Conservation (phyloP, 2,329 filamentous ascomycete genomes). For the Orbilia brochopaga region DNA sequence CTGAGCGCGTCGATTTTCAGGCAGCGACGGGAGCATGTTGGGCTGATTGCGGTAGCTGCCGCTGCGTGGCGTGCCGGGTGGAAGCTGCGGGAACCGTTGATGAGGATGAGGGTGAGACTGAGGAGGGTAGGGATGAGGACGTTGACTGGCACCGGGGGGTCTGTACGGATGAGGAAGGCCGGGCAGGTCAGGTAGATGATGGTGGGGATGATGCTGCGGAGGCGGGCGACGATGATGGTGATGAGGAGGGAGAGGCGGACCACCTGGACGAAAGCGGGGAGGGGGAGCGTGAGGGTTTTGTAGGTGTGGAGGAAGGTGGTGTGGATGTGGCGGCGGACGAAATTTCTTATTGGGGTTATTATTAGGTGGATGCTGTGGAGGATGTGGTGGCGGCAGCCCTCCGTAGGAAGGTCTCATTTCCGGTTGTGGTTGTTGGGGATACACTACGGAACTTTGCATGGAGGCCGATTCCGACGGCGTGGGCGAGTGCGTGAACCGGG, state of each 20-base stretch:
- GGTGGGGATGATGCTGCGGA: conserved; percentile 26
- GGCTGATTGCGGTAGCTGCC: conserved; percentile 26
- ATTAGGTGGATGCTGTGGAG: conserved; percentile 24
- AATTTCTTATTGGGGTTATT: conserved; percentile 29
- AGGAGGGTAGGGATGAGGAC: conserved; percentile 24
- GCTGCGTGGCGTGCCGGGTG: conserved; percentile 12
- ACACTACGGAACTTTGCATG: conserved; percentile 51
- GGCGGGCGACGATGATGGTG: conserved; percentile 29
- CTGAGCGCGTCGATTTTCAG: conserved; percentile 42
- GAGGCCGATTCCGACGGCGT: conserved; percentile 51
- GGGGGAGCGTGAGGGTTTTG: conserved; percentile 33
- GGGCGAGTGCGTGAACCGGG: conserved; percentile 49
- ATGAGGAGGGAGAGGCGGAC: conserved; percentile 22
- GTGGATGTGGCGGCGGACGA: conserved; percentile 25
- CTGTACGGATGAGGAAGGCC: conserved; percentile 15
- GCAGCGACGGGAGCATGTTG: conserved; percentile 39
- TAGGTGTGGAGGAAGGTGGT: conserved; percentile 31
- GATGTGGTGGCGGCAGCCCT: conserved; percentile 14
- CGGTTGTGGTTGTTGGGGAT: conserved; percentile 48
- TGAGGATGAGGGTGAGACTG: conserved; percentile 34
- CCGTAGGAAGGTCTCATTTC: conserved; percentile 38
- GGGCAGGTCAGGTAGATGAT: conserved; percentile 20
- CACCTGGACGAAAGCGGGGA: conserved; percentile 17
- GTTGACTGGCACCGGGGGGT: conserved; percentile 37
- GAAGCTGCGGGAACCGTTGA: conserved; percentile 29